phyloP scores from a whole-genome alignment of 2,329 filamentous ascomycete species.

The Penicillium brasilianum region DNA sequence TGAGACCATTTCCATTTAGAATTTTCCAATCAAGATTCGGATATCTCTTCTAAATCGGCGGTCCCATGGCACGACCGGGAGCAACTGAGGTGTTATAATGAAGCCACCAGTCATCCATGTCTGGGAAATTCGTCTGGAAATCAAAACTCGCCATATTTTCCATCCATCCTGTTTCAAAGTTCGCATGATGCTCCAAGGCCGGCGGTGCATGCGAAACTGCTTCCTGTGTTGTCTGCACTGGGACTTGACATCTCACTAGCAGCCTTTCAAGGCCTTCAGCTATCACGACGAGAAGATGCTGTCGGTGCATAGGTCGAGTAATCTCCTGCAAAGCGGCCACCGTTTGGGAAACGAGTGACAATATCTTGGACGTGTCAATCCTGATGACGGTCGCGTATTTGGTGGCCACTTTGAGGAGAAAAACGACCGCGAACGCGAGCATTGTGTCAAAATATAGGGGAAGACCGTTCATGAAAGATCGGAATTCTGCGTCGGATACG shows the following conservation, averaged over 20 bases:
- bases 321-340: conserved; percentile 29
- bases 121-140: conserved; percentile 36
- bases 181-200: conserved; percentile 32
- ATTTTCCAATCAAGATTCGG: background rate
- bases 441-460: conserved; percentile 48
- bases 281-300: conserved; percentile 36
- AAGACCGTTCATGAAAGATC: conserved; percentile 41
- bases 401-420: conserved; percentile 46
- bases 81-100: conserved; percentile 25
- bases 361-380: conserved; percentile 35
- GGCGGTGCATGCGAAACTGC: conserved; percentile 29
- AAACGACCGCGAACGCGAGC: conserved; percentile 47
- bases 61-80: background rate
- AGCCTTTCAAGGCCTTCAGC: conserved; percentile 33
- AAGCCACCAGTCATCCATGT: conserved; percentile 28
- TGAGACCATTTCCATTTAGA: too few relatives aligned
- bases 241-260: conserved; percentile 29
- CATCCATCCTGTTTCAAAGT: conserved; percentile 37
- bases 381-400: conserved; percentile 33
- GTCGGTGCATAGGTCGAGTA: conserved; percentile 34
- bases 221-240: conserved; percentile 16
- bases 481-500: conserved; percentile 42
- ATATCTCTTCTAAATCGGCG: conserved; percentile 3
- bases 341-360: conserved; percentile 29
- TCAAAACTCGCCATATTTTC: conserved; percentile 36